phyloP scores from a whole-genome alignment of 192 early-diverging fungal genomes.

The Globomyces pollinis-pini region DNA sequence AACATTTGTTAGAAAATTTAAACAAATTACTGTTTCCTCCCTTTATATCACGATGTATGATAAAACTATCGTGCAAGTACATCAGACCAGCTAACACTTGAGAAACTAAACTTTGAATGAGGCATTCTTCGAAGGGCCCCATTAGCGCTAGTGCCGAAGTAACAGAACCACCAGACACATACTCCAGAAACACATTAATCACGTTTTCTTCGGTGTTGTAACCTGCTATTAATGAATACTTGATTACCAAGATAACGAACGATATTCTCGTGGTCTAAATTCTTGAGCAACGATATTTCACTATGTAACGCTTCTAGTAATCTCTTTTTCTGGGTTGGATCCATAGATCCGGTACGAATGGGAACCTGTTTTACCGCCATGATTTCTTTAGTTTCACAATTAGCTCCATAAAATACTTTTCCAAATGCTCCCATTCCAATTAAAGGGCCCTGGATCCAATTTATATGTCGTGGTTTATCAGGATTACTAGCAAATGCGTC shows the following conservation, averaged over 20 bases:
- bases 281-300: conserved; percentile 76
- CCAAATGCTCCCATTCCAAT: conserved; percentile 94
- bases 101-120: conserved; percentile 71
- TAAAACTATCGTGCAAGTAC: conserved; percentile 69
- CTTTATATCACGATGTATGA: conserved; percentile 83
- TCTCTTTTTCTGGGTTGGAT: conserved; percentile 16
- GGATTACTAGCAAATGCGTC: conserved; percentile 18
- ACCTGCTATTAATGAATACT: conserved; percentile 24
- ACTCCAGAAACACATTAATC: conserved; percentile 94
- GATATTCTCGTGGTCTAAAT: conserved; percentile 79
- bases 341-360: conserved; percentile 11
- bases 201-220: conserved; percentile 60
- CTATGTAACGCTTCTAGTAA: conserved; percentile 67
- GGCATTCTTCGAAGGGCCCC: conserved; percentile 80
- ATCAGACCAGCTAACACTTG: conserved; percentile 80
- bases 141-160: conserved; percentile 66
- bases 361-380: conserved; percentile 55
- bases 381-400: conserved; percentile 75
- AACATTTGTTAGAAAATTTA: too few relatives aligned
- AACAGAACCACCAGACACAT: conserved; percentile 90
- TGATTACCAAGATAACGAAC: conserved; percentile 82
- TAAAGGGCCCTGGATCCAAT: conserved; percentile 85
- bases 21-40: conserved; percentile 73
- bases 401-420: conserved; percentile 86
- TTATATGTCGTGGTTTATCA: conserved; percentile 18